A percentile compares a stretch with the other conserved stretches of the same genome.
These are phyloP conservation scores for Ceriops tagal DNA, from an alignment of 345 rosid species.

Conservation along the genomic window DNA sequence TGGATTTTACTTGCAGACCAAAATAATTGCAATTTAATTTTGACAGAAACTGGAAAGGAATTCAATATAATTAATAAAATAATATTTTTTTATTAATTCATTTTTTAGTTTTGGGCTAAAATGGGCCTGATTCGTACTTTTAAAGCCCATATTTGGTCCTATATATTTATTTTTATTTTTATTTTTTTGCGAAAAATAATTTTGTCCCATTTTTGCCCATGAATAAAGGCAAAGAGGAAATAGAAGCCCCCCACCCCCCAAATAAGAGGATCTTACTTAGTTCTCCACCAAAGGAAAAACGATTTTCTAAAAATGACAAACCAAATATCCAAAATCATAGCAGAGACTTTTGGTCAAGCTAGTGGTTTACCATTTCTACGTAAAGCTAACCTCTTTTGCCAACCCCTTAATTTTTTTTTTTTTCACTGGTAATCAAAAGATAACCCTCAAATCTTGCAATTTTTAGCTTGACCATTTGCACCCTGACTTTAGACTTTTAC, in stretches of 20 bases:
- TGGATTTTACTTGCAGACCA: too few species aligned
- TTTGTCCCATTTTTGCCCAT: constrained; percentile 25
- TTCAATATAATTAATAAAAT: too few species aligned
- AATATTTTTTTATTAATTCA: too few species aligned
- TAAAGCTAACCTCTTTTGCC: background rate
- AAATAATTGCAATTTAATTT: too few species aligned
- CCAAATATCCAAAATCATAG: background rate
- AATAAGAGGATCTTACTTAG: constrained; percentile 16
- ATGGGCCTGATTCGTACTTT: too few species aligned
- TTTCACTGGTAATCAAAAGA: background rate
- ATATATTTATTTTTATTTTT: too few species aligned
- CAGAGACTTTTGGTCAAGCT: constrained; percentile 1
- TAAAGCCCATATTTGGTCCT: too few species aligned
- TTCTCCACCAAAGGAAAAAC: constrained; percentile 12
- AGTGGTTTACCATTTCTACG: background rate
- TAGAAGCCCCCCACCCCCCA: constrained; percentile 20
- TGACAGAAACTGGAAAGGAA: too few species aligned
- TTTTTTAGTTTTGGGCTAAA: too few species aligned
- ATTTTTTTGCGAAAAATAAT: too few species aligned
- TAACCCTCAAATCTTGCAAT: background rate
- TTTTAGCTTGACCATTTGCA: too few species aligned
- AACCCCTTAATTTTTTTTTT: background rate
- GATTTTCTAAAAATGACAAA: constrained; percentile 17
- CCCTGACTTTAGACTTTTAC: too few species aligned
- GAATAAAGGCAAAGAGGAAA: constrained; percentile 15